phyloP scores from a whole-genome alignment of 305 asterid genomes.

The Rubia peregrina region DNA sequence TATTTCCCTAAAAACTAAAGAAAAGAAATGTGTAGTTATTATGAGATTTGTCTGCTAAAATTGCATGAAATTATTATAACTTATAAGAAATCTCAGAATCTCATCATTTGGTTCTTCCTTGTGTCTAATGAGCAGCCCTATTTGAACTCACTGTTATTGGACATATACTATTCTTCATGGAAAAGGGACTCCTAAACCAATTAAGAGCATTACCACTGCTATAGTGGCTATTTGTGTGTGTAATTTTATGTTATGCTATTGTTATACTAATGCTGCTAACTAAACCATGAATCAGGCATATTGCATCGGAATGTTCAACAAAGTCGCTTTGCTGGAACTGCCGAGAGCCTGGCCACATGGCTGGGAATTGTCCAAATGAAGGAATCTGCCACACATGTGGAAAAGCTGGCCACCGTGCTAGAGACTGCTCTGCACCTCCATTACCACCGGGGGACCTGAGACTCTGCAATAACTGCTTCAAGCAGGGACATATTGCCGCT shows the following conservation, averaged over 20 bases:
- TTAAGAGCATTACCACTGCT: neutral
- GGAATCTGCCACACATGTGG: slow-evolving; percentile 98
- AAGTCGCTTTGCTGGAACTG: slow-evolving; percentile 97
- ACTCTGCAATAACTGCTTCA: slow-evolving; percentile 96
- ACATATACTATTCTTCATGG: neutral
- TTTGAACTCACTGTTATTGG: neutral
- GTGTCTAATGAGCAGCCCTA: neutral
- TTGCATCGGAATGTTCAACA: slow-evolving; percentile 82
- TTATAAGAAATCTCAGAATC: neutral
- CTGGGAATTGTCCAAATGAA: slow-evolving; percentile 88
- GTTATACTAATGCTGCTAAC: slow-evolving; percentile 15
- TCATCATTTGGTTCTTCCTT: neutral
- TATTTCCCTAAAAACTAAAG: no score
- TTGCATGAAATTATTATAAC: neutral
- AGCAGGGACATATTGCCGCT: slow-evolving; percentile 87
- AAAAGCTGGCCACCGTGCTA: slow-evolving; percentile 90
- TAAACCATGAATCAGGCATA: slow-evolving; percentile 46
- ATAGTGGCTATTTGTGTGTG: neutral
- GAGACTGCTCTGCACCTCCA: slow-evolving; percentile 71
- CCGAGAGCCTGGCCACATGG: slow-evolving; percentile 98
- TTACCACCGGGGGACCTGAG: slow-evolving; percentile 85
- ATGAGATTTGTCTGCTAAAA: neutral
- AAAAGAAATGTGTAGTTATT: neutral
- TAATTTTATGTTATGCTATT: neutral
- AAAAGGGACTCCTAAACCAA: neutral